Evolutionary conservation across 2,329 filamentous ascomycete genomes (phyloP).

Genomic region (Myriangium duriaei): DNA sequence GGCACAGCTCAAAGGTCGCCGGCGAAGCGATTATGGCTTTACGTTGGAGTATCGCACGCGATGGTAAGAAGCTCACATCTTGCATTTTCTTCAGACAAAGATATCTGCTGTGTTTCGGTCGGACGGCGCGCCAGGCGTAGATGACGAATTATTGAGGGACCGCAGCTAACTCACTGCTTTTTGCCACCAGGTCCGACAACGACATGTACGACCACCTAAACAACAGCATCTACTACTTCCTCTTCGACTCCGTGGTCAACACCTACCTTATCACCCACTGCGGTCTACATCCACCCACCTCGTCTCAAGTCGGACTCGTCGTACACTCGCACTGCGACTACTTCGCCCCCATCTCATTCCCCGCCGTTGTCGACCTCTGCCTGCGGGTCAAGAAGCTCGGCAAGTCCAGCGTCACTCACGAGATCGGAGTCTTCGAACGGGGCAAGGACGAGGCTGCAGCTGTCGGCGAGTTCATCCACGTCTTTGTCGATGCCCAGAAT

Average conservation of each 20-base stretch:
- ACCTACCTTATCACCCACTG: slow-evolving; percentile 73
- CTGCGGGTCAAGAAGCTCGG: slow-evolving; percentile 75
- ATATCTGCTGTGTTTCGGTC: neutral
- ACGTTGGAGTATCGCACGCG: slow-evolving; percentile 71
- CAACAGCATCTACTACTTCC: slow-evolving; percentile 73
- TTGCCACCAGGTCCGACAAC: slow-evolving; percentile 60
- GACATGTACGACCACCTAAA: slow-evolving; percentile 95
- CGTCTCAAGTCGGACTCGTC: slow-evolving; percentile 66
- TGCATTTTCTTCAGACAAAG: neutral
- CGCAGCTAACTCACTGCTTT: slow-evolving; percentile 10
- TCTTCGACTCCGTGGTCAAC: slow-evolving; percentile 87
- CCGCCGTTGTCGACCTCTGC: slow-evolving; percentile 67
- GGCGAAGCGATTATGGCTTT: slow-evolving; percentile 62
- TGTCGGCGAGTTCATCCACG: slow-evolving; percentile 76
- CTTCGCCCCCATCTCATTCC: slow-evolving; percentile 70
- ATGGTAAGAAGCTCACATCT: slow-evolving; percentile 49
- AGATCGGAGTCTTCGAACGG: slow-evolving; percentile 73
- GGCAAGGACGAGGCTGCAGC: slow-evolving; percentile 64
- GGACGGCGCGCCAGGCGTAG: neutral
- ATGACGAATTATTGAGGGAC: neutral
- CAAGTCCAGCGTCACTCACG: slow-evolving; percentile 77
- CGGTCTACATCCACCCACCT: slow-evolving; percentile 56
- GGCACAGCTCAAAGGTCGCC: slow-evolving; percentile 42
- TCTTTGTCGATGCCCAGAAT: slow-evolving; percentile 68
- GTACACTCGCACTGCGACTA: slow-evolving; percentile 80